A percentile compares a stretch with the other conserved stretches of the same genome.
Conservation (phyloP, 805 yeast genomes). For the Wickerhamiella alocasiicola region DNA sequence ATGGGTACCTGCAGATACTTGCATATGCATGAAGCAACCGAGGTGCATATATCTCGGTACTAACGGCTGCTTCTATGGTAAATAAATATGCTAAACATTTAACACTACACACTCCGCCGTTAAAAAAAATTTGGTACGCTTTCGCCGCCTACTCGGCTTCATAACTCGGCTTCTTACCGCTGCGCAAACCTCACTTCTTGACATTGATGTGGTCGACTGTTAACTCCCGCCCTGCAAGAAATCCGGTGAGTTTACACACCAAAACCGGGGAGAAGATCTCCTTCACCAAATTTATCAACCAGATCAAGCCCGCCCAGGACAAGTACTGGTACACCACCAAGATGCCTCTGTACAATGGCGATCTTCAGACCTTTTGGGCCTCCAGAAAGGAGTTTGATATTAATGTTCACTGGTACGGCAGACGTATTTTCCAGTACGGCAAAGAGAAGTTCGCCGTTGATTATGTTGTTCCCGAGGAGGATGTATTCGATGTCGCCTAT, state of each 20-base stretch:
- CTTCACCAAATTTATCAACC: constrained; percentile 24
- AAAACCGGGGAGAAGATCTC: constrained; percentile 10
- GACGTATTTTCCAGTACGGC: constrained; percentile 57
- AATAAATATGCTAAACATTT: too few species aligned
- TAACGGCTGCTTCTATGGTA: too few species aligned
- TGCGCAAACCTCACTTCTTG: too few species aligned
- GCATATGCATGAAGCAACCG: too few species aligned
- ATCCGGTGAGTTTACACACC: constrained; percentile 14
- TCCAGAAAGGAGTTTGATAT: constrained; percentile 40
- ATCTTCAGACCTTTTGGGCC: constrained; percentile 65
- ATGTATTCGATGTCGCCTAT: constrained; percentile 22
- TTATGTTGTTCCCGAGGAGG: constrained; percentile 38
- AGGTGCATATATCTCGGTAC: too few species aligned
- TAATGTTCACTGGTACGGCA: constrained; percentile 58
- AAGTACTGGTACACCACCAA: constrained; percentile 43
- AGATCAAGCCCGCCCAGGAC: constrained; percentile 36
- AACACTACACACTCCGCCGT: too few species aligned
- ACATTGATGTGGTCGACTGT: constrained; percentile 18
- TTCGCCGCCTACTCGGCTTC: too few species aligned
- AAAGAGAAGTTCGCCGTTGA: constrained; percentile 68
- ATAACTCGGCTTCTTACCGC: too few species aligned
- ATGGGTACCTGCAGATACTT: too few species aligned
- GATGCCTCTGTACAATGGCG: constrained; percentile 58
- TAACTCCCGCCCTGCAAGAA: constrained; percentile 9
- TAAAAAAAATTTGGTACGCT: too few species aligned